Evolutionary conservation across 2,329 filamentous ascomycete species (phyloP), one percentile per base, ranked within the genome.

Genomic region (Calonectria pseudoturangicola): DNA sequence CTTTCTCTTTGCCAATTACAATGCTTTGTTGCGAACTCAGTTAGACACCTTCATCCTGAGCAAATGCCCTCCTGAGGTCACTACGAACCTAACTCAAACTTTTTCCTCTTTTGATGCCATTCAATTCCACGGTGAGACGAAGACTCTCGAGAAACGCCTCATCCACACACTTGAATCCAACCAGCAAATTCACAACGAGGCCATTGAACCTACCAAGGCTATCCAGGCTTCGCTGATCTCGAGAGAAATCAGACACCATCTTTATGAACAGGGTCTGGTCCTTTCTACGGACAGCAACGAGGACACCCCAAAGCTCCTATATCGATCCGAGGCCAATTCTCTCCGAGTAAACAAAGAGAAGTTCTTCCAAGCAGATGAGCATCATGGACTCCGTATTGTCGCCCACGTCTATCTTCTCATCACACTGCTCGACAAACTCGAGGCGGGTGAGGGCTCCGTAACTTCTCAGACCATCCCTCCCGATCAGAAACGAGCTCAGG

Each of bases 1-100:
- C 80, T 92, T 93, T 78, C 88, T 98, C 21, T 98, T 97, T 83
- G 92, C 93, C 43, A 92, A 96, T 82, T 97, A 97, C 86, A 98
- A 97, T 80, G 92, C 94, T n/a, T 87, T 96, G 6, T 85, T 98
- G 12, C 90, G 96, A 67, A 91, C 92, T 2, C 93, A 96, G 78
- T 96, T 98, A 81, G 94, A 96, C 77, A 86, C 87, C 3, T 97
- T 93, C 80, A 85, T 94, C 69, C 85, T 91, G 73, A 85, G 85
- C 27, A 86, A 89, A 74, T 88, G 89, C 77, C 86, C 90, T 13
- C 84, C 89, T 21, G 88, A 88, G 41, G 84, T 89, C 21, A 85
- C 89, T 27, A 86, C 90, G 33, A 84, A 85, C n/a, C 81, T 92
- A 60, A 87, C 88, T 7, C 89, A 91, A 43, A 88, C 89, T 3